phyloP scores from a whole-genome alignment of 345 rosid species.

The Salix purpurea region DNA sequence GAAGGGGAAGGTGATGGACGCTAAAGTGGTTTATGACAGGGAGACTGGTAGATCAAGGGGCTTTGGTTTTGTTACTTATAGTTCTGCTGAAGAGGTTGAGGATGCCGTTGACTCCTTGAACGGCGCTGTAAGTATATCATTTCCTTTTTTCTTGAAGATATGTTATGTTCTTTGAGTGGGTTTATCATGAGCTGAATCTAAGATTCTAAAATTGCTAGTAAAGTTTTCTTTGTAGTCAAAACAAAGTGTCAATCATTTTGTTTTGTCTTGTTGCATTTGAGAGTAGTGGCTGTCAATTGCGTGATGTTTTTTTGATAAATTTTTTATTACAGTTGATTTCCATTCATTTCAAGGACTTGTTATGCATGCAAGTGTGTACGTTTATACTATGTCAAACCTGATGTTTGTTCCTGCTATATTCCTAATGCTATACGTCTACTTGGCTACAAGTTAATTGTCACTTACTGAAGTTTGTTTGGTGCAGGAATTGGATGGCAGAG shows the following conservation, averaged over 20 bases:
- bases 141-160: background rate
- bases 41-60: conserved; percentile 96
- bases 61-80: conserved; percentile 86
- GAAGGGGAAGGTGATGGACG: conserved; percentile 84
- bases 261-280: background rate
- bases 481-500: conserved; percentile 86
- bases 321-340: background rate
- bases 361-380: background rate
- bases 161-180: background rate
- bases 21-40: conserved; percentile 87
- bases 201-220: background rate
- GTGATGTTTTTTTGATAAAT: background rate
- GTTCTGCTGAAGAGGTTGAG: conserved; percentile 71
- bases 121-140: conserved; percentile 63
- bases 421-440: background rate
- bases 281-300: background rate
- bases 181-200: background rate
- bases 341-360: background rate
- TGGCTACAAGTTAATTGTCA: background rate
- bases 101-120: conserved; percentile 64
- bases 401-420: background rate
- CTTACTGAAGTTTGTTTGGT: conserved; percentile 10
- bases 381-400: background rate
- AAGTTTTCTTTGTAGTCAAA: background rate
- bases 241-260: background rate